Evolutionary conservation across 176 grass and related monocot genomes (phyloP).

Genomic region (Cenchrus fungigraminus): DNA sequence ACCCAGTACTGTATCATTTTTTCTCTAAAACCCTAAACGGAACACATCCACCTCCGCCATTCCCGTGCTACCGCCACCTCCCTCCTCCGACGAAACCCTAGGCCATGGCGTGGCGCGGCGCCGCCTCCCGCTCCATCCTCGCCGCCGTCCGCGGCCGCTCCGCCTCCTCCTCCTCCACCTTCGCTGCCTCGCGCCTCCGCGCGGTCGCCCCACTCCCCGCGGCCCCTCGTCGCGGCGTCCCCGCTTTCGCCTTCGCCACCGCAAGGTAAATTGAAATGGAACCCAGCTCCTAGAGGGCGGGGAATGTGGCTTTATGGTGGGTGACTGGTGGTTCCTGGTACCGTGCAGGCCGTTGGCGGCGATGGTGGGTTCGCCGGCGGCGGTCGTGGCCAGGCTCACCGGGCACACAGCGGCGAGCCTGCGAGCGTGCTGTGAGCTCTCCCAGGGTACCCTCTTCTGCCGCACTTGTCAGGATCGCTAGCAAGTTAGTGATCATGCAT

Average conservation of each 20-base stretch:
- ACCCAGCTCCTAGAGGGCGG: neutral
- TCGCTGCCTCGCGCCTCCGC: constrained; percentile 17
- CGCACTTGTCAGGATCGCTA: constrained; percentile 99
- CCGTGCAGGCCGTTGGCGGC: constrained; percentile 60
- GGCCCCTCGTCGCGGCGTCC: constrained; percentile 25
- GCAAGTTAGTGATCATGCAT: constrained; percentile 65
- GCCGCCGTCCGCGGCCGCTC: constrained; percentile 45
- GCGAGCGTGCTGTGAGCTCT: constrained; percentile 89
- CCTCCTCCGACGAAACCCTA: constrained; percentile 30
- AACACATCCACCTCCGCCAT: neutral
- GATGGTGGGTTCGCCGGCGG: constrained; percentile 56
- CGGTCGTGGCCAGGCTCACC: constrained; percentile 58
- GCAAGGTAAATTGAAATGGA: constrained; percentile 53
- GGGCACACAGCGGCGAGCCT: constrained; percentile 60
- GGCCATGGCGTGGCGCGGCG: constrained; percentile 68
- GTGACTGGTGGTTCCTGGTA: neutral
- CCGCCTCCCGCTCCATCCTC: constrained; percentile 69
- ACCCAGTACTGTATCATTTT: neutral
- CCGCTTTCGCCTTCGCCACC: constrained; percentile 36
- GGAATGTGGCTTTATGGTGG: neutral
- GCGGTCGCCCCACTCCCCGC: constrained; percentile 13
- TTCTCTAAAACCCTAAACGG: constrained; percentile 60
- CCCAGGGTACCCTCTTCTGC: constrained; percentile 94
- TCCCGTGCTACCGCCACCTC: neutral
- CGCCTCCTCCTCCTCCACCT: neutral